A percentile compares a stretch with the other conserved stretches of the same genome.
These are phyloP conservation scores for Penicillium rolfsii DNA, from an alignment of 2,329 filamentous ascomycete genomes.

Conservation along the genomic window DNA sequence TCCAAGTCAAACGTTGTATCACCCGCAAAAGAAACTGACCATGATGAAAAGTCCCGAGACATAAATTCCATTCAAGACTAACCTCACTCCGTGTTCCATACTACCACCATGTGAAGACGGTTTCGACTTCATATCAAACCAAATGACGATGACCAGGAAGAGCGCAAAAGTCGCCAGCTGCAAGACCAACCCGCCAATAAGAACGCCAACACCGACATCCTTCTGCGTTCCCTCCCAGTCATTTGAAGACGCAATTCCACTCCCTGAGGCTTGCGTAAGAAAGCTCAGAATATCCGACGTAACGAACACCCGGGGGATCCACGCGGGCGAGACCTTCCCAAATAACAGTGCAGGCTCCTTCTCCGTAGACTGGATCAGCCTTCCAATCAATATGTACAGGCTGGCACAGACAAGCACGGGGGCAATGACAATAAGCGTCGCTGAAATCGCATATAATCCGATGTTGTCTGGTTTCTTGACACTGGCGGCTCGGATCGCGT, in stretches of 20 bases:
- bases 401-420: slow-evolving; percentile 56
- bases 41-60: not conserved
- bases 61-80: not conserved
- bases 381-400: slow-evolving; percentile 57
- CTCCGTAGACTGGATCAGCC: slow-evolving; percentile 31
- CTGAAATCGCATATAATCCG: slow-evolving; percentile 41
- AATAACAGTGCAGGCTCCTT: not conserved
- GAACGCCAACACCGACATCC: not conserved
- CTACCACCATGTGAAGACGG: not conserved
- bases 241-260: not conserved
- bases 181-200: not conserved
- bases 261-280: not conserved
- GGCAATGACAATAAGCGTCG: slow-evolving; percentile 53
- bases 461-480: not conserved
- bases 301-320: not conserved
- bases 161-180: not conserved
- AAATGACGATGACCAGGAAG: not conserved
- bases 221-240: not conserved
- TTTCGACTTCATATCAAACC: not conserved
- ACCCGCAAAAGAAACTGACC: not conserved
- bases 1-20: too few relatives aligned
- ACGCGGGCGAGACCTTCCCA: not conserved
- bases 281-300: not conserved
- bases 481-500: not conserved
- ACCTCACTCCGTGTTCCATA: not conserved